Evolutionary conservation across 192 early-diverging fungal species (phyloP), one percentile per base, ranked within the genome.

Genomic region (Coemansia sp.): DNA sequence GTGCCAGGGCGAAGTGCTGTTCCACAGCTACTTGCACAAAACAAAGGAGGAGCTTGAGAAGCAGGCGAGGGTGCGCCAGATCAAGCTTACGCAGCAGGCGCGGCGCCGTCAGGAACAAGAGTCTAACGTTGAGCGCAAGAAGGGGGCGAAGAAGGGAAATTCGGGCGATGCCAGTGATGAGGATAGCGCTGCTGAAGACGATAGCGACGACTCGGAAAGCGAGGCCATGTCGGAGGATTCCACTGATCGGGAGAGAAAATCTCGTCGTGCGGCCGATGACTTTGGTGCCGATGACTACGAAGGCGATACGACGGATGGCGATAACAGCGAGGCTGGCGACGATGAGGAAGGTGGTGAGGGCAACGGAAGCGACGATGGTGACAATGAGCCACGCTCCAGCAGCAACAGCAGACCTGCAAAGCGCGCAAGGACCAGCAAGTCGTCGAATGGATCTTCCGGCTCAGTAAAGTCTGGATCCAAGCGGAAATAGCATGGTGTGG

Each of bases 1-100:
- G 62, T 94, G 94, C 67, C 90, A 88, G 44, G 97, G 96, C 42
- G 94, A 97, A 53, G 89, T 99, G n/a, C 76, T 99, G 32, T 93
- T 91, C 78, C 96, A 99, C 83, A 86, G 86, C 52, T 89, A 88
- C 68, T 69, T 94, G 45, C 76, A 86, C 49, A 93, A 94, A 71
- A 84, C 93, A 5, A 67, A 86, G 44, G 86, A 85, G 50, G 90
- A 99, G 75, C 67, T 95, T 47, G 87, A 87, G 72, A 84, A 87
- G 65, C 83, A 86, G 32, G 81, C 90, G 64, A 64, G 65, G 45
- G 81, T 81, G 58, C 86, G 87, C 52, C 84, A 92, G 68, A 84
- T 85, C 65, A 85, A 88, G 64, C 69, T 80, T 56, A 77, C 85
- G 43, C 87, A 89, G 62, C 88, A 88, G 77, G 92, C 88, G 3